These are phyloP conservation scores for Extremus antarcticus DNA, from an alignment of 495 filamentous ascomycete species.

Conservation along the genomic window DNA sequence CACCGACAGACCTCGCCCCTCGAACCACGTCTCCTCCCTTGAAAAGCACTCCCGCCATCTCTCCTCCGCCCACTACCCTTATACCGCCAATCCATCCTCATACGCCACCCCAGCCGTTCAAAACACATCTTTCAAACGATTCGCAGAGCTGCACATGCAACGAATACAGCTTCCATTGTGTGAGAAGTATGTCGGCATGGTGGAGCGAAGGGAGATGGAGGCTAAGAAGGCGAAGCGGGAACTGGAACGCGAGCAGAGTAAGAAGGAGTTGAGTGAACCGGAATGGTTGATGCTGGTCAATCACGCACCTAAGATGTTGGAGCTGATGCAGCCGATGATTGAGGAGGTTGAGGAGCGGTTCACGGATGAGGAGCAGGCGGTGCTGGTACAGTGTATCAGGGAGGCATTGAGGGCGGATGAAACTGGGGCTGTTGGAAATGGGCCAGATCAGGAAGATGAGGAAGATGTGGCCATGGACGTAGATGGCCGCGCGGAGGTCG, in stretches of 20 bases:
- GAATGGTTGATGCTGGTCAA: slow-evolving; percentile 16
- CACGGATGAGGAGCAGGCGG: slow-evolving; percentile 13
- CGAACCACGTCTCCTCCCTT: slow-evolving; percentile 10
- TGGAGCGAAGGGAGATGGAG: neutral
- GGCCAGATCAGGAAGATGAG: too few species aligned
- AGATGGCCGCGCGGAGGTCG: too few species aligned
- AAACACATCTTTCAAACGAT: neutral
- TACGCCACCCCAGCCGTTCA: neutral
- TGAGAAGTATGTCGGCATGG: slow-evolving; percentile 5
- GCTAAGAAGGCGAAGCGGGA: neutral
- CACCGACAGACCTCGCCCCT: slow-evolving; percentile 4
- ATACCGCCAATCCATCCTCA: slow-evolving; percentile 8
- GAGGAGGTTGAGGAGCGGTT: slow-evolving; percentile 16
- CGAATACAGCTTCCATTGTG: slow-evolving; percentile 4
- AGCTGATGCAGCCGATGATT: slow-evolving; percentile 18
- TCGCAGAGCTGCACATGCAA: slow-evolving; percentile 1
- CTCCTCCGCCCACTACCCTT: slow-evolving; percentile 6
- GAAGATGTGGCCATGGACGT: too few species aligned
- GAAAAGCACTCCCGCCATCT: slow-evolving; percentile 16
- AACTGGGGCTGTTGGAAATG: too few species aligned
- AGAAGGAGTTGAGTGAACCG: slow-evolving; percentile 17
- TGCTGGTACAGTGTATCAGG: slow-evolving; percentile 10
- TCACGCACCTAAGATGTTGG: slow-evolving; percentile 10
- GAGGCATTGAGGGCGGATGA: slow-evolving; percentile 10
- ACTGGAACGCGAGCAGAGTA: slow-evolving; percentile 12